Evolutionary conservation across 169 alveolate genomes (phyloP), one percentile per base, ranked within the genome.

Genomic region (Plasmodium sp.): DNA sequence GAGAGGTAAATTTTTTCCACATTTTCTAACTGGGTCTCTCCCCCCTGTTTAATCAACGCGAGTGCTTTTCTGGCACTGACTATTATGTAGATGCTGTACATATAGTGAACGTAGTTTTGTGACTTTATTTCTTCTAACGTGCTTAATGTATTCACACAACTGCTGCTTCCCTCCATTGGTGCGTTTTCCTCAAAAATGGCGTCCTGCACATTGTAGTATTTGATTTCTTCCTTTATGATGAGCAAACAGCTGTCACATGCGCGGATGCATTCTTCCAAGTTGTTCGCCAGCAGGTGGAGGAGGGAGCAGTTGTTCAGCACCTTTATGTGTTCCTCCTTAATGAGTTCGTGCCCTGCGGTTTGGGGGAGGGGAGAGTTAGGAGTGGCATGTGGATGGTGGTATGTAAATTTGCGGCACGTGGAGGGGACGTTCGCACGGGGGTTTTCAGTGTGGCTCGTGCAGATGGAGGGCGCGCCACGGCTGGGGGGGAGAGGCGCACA

Each of bases 101-200:
- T 10, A 86, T 86, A 86, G 39, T 86, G 79, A 79, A 86, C 45
- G 77, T 77, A 86, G 45, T 86, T 86, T 86, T 51, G n/a, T 16
- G 83, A 48, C 77, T 86, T 86, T 18, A 86, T 86, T 41, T 86
- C 79, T 41, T 86, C 93, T 77, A 86, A 86, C 31, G 58, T 75
- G 33, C 74, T 75, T 45, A 58, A 54, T 51, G 80, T 86, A 43
- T 77, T 86, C 36, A 36, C 34, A 22, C 39, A 5, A 16, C 41
- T 3, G 16, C n/a, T 79, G 9, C 12, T 67, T 31, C 33, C 77
- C 18, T 86, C 81, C 22, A 2, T 75, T 54, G 16, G 39, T 0
- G 16, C 56, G n/a, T 54, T 34, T 34, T 83, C 31, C 43, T 86
- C 86, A 33, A 54, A 31, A 27, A 75, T 14, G 27, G 14, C 34